Evolutionary conservation across 495 filamentous ascomycete genomes (phyloP), one percentile per base, ranked within the genome.

Genomic region (Darksidea phi): DNA sequence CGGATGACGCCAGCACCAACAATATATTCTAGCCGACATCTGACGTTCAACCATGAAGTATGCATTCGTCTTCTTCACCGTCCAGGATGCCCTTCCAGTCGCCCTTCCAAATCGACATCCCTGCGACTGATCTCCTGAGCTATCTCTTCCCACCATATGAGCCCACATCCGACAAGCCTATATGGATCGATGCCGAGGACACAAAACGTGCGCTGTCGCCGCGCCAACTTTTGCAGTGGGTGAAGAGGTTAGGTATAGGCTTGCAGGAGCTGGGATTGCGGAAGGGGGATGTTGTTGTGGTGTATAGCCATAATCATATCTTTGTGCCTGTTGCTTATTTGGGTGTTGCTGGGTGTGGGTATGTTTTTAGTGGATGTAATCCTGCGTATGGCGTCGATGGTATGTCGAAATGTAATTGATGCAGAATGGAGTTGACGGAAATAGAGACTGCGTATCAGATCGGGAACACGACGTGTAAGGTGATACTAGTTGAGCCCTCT

Each of bases 141-240:
- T 79, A 78, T 54, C 56, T 79, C 1, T 81, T 78, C 61, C 77
- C 77, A 8, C 54, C 62, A 18, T 64, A 54, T n/a, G 41, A 69
- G 61, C 48, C 49, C 11, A 66, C 72, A 12, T 78, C 74, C 12
- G 72, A 73, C 42, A 65, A 69, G 15, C 74, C 77, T 11, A 63
- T 80, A 69, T 81, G 76, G 76, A 76, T 79, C 48, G 77, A 80
- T 60, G 74, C 77, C 20, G 69, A 64, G 13, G 67, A 79, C 37
- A 63, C 74, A 7, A 49, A 61, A 17, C 64, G 75, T 42, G 65
- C 73, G 43, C 57, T 81, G 15, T 75, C 76, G 2, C 74, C 71
- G 4, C 54, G 51, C 41, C 71, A 78, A 66, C 45, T 73, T 37
- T 66, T 79, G 8, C 54, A 67, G 60, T 79, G 74, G 76, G 71